These are phyloP conservation scores for Pleurotus giganteus DNA, from an alignment of 768 basidiomycete species.

Conservation along the genomic window DNA sequence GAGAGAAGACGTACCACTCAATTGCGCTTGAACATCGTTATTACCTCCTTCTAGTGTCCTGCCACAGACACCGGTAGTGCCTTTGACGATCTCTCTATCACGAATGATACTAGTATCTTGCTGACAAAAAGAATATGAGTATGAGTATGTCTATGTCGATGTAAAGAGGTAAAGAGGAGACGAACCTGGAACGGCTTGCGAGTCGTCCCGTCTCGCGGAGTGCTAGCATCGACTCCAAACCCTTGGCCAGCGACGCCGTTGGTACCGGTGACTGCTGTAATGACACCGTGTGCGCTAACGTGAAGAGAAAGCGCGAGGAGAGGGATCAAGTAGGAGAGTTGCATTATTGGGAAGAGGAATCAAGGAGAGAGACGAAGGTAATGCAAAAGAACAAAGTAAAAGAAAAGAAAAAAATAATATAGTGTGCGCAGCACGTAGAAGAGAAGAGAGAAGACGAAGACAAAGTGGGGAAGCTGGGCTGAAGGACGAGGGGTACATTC, in stretches of 20 bases:
- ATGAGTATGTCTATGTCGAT: neutral
- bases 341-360: too few species aligned
- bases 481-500: neutral
- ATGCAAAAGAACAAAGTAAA: neutral
- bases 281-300: constrained; percentile 3
- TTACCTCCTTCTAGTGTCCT: neutral
- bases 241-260: constrained; percentile 1
- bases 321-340: constrained; percentile 14
- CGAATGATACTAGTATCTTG: constrained; percentile 7
- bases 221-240: neutral
- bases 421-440: too few species aligned
- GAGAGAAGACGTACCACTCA: neutral
- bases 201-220: neutral
- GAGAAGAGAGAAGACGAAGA: neutral
- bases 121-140: neutral
- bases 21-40: neutral
- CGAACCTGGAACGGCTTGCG: constrained; percentile 22
- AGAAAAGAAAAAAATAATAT: neutral
- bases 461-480: neutral
- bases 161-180: neutral
- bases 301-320: neutral
- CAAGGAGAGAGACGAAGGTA: too few species aligned
- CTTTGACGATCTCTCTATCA: neutral
- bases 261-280: neutral
- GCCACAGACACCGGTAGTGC: constrained; percentile 6